These are phyloP conservation scores for Lactuca saligna DNA, from an alignment of 129 eudicot genomes.

Conservation along the genomic window DNA sequence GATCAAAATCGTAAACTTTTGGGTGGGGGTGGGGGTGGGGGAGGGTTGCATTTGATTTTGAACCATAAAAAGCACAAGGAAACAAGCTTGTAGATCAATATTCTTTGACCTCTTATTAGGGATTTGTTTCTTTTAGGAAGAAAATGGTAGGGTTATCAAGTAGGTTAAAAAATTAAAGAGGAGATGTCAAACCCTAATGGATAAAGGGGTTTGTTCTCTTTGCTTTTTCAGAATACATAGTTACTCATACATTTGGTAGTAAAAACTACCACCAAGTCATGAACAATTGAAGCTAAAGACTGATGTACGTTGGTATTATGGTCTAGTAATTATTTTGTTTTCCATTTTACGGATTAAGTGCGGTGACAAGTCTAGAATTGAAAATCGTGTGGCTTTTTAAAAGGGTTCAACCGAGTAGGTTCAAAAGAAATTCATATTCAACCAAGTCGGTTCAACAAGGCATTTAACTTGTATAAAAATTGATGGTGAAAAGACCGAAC, in stretches of 20 bases:
- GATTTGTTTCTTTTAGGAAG: conserved; percentile 37
- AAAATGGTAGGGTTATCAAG: conserved; percentile 9
- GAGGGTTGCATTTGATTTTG: conserved; percentile 40
- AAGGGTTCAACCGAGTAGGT: no score
- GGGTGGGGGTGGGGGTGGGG: conserved; percentile 10
- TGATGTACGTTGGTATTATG: not conserved
- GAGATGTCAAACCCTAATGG: conserved; percentile 39
- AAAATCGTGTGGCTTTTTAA: no score
- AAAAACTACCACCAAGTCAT: conserved; percentile 2
- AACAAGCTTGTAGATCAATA: conserved; percentile 40
- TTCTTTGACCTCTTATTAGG: conserved; percentile 36
- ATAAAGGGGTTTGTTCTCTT: conserved; percentile 32
- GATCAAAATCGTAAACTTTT: conserved; percentile 39
- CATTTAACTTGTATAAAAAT: no score
- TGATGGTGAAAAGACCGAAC: no score
- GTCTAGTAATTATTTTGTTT: not conserved
- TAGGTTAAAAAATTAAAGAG: conserved; percentile 28
- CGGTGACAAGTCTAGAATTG: no score
- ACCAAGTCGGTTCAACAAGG: no score
- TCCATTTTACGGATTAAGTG: not conserved
- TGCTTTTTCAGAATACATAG: conserved; percentile 35
- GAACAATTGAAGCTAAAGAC: not conserved
- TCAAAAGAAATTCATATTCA: no score
- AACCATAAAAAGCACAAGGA: conserved; percentile 36
- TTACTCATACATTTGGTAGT: conserved; percentile 31